Conservation (phyloP, 2,329 filamentous ascomycete genomes). For the Verticillium klebahnii region DNA sequence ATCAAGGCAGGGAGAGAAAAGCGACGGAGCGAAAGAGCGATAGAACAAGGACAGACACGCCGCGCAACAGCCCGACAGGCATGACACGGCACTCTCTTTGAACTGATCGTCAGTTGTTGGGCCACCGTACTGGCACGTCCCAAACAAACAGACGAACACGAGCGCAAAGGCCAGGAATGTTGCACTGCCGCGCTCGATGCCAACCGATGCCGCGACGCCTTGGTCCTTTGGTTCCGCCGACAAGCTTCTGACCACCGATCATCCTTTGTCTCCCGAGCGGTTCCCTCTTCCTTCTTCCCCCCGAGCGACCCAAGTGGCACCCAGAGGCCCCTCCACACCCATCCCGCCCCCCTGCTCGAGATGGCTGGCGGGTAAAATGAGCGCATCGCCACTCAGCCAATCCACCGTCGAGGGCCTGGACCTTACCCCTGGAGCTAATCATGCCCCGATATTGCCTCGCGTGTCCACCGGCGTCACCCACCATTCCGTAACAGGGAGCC, state of each 20-base stretch:
- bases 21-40: background rate
- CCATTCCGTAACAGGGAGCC: conserved; percentile 1
- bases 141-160: background rate
- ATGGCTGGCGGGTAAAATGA: conserved; percentile 1
- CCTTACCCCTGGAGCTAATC: conserved; percentile 1
- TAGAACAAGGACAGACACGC: background rate
- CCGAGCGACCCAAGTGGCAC: background rate
- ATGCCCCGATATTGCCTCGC: conserved; percentile 2
- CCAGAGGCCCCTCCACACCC: background rate
- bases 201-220: background rate
- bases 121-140: background rate
- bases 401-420: conserved; percentile 3
- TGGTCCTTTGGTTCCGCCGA: background rate
- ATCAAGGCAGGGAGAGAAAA: background rate
- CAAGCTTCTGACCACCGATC: background rate
- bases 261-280: background rate
- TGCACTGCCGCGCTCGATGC: background rate
- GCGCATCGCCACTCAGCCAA: conserved; percentile 1
- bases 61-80: background rate
- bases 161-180: background rate
- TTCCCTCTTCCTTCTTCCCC: background rate
- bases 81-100: background rate
- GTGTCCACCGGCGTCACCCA: background rate
- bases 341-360: background rate
- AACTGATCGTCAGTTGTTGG: background rate